Base-by-base conservation (phyloP, 139 green algal species). In the Picochlorum sp. region DNA sequence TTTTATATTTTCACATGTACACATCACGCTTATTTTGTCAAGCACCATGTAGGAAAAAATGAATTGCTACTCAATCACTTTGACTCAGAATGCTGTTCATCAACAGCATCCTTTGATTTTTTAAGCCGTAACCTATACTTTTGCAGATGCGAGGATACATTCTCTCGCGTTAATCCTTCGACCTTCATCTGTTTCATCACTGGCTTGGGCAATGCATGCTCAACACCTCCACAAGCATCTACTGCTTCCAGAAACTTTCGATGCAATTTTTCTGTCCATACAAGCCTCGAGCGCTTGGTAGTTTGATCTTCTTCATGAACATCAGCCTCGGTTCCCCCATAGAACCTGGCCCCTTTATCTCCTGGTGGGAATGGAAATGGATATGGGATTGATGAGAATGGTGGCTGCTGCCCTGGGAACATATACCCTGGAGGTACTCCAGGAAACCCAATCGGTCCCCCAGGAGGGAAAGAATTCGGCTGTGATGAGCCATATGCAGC, bases 161-260 rank as follows among this genome's bases (percentile, higher is more conserved):
- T 97, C 68, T 97, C 91, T 1, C 91, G 76, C 0, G 86, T 96
- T 45, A 97, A 79, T 50, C 91, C 90, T 10, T 89, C 80, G 38
- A 97, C 88, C 31, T 88, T 86, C 91, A 97, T 95, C 28, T 90
- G 61, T 81, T 87, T 69, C 77, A 97, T 79, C 54, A 97, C 96
- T n/a, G 85, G 83, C 65, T 96, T 97, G 20, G 91, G 91, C 45
- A 92, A 83, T 0, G 90, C 86, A 30, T 83, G 75, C 1, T 90
- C 78, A 30, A 85, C 62, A 1, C 88, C 88, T 26, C 78, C 74
- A 63, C 87, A 78, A 52, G 81, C 81, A 15, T 75, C 57, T 14
- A 96, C 77, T 13, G 89, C 86, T 1, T 88, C 81, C 68, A 92
- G 65, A 70, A 97, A 97, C 38, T 81, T 72, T 21, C 83, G 62